Evolutionary conservation across 176 grass and related monocot genomes (phyloP).

Genomic region (Thinopyrum elongatum): DNA sequence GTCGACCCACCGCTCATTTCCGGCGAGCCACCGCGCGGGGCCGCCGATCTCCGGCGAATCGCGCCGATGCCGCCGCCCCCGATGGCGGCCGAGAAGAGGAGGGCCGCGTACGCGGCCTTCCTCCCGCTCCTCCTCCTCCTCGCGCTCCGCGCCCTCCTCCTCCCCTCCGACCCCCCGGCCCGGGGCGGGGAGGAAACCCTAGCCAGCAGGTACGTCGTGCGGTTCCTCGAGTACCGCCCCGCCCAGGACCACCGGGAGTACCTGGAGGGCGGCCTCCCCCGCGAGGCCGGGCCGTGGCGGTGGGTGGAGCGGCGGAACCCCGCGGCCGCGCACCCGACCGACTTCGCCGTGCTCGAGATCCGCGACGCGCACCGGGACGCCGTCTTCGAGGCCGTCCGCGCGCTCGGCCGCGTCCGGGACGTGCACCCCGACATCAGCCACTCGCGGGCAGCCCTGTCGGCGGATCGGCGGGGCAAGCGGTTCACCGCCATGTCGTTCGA

Average conservation of each 20-base stretch:
- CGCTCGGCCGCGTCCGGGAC: slow-evolving; percentile 64
- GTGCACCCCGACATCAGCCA: slow-evolving; percentile 66
- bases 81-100: slow-evolving; percentile 29
- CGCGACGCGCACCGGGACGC: slow-evolving; percentile 33
- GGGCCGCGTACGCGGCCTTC: slow-evolving; percentile 26
- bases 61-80: not conserved
- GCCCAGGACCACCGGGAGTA: slow-evolving; percentile 65
- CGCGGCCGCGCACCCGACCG: slow-evolving; percentile 69
- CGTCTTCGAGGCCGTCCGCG: slow-evolving; percentile 39
- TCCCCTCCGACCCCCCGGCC: not conserved
- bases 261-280: slow-evolving; percentile 46
- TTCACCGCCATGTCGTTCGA: slow-evolving; percentile 92
- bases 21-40: slow-evolving; percentile 23
- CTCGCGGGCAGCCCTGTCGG: slow-evolving; percentile 55
- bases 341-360: slow-evolving; percentile 85
- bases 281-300: slow-evolving; percentile 39
- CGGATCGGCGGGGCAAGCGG: slow-evolving; percentile 56
- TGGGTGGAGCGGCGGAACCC: slow-evolving; percentile 89
- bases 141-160: slow-evolving; percentile 27
- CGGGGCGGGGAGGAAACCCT: not conserved
- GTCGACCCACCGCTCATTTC: not conserved
- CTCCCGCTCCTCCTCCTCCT: slow-evolving; percentile 48
- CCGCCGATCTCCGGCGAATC: slow-evolving; percentile 39
- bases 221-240: slow-evolving; percentile 62
- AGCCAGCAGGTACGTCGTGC: slow-evolving; percentile 64